Base-by-base conservation (phyloP, 2,329 filamentous ascomycete genomes). In the Aspergillus ochraceoroseus region DNA sequence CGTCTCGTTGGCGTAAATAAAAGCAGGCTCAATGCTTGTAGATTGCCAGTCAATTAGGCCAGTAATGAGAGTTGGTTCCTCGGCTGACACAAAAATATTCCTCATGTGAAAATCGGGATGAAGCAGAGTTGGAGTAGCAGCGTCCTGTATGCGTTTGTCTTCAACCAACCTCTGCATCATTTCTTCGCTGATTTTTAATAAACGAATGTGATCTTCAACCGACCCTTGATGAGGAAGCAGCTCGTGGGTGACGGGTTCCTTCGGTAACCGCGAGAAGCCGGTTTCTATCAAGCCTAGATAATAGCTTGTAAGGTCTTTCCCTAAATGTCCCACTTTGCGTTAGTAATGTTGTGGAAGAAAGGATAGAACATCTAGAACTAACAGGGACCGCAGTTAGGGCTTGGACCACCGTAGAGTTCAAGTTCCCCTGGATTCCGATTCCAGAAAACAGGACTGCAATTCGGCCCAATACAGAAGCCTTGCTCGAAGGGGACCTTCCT, bases 21-120 rank as follows among this genome's bases (percentile, higher is more conserved):
- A 64, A 2, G 55, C 53, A 4, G 59, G 61, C 27, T 62, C 51
- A 13, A 63, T 51, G 23, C 50, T 55, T 14, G 61, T 39, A 31
- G 52, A 51, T 40, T 65, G 57, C 62, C 57, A 65, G 32, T 65
- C 61, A 33, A 65, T 59, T 0, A 65, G 19, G 7, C 52, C 49
- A 3, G 60, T 61, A 14, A 64, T 51, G 3, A 46, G 5, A 1
- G 57, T 57, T 27, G 53, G 57, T 6, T 63, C 59, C 7, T 57
- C 44, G 4, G 45, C 29, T 2, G 58, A 61, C 17, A 65, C 53
- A 25, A 50, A 62, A 3, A 65, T 61, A 30, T 65, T 65, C 18
- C 61, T 40, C 34, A 52, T 60, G 38, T 65, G 44, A 7, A 61
- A 53, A 33, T 64, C 61, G 3, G 58, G 38, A 35, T 64, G 59